Conservation (phyloP, 495 filamentous ascomycete species). For the Hypoxylon perforatum region DNA sequence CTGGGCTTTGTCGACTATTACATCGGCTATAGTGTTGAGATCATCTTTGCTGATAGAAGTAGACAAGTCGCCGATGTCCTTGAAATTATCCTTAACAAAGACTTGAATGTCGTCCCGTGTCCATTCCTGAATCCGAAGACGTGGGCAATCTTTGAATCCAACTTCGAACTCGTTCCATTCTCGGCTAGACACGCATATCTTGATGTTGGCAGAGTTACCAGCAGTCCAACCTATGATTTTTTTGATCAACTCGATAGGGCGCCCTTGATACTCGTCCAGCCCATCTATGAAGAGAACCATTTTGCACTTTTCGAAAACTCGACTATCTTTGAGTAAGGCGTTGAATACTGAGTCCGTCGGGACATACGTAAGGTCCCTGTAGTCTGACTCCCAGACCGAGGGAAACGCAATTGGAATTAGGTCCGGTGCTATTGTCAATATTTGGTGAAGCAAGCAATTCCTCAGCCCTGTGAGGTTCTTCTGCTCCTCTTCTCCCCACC, state of each 20-base stretch:
- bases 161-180: slow-evolving; percentile 28
- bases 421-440: slow-evolving; percentile 9
- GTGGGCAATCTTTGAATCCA: slow-evolving; percentile 19
- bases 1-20: slow-evolving; percentile 37
- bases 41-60: not conserved
- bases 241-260: slow-evolving; percentile 17
- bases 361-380: not conserved
- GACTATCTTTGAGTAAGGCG: not conserved
- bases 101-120: slow-evolving; percentile 40
- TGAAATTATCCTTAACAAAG: slow-evolving; percentile 24
- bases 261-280: slow-evolving; percentile 55
- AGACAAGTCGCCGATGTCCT: slow-evolving; percentile 10
- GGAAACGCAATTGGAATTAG: slow-evolving; percentile 22
- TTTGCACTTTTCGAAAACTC: slow-evolving; percentile 8
- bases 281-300: slow-evolving; percentile 59
- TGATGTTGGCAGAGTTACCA: not conserved
- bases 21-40: slow-evolving; percentile 6
- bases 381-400: not conserved
- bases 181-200: slow-evolving; percentile 37
- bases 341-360: slow-evolving; percentile 3
- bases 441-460: slow-evolving; percentile 22
- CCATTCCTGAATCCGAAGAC: slow-evolving; percentile 41
- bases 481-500: slow-evolving; percentile 19
- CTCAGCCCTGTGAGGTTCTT: slow-evolving; percentile 28
- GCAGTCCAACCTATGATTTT: slow-evolving; percentile 18